These are phyloP conservation scores for Oldenlandia corymbosa DNA, from an alignment of 257 asterid genomes.

Conservation along the genomic window DNA sequence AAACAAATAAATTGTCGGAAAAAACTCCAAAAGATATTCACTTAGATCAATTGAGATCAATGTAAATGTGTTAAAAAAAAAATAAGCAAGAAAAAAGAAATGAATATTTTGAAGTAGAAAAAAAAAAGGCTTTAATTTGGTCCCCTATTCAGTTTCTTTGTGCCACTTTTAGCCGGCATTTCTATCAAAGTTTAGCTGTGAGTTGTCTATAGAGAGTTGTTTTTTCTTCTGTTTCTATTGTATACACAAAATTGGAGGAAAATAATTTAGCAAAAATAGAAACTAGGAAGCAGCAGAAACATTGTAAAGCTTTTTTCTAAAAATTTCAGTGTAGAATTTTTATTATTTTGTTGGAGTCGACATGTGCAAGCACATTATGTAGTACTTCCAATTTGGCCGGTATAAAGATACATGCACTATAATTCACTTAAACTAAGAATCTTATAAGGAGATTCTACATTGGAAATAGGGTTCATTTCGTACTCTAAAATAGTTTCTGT, in stretches of 20 bases:
- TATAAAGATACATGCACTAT: constrained; percentile 27
- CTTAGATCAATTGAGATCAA: no score
- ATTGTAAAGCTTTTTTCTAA: constrained; percentile 9
- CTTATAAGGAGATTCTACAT: constrained; percentile 5
- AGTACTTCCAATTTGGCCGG: constrained; percentile 33
- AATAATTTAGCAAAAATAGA: no score
- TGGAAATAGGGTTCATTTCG: neutral
- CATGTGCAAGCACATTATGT: constrained; percentile 68
- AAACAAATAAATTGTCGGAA: no score
- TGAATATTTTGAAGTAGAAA: neutral
- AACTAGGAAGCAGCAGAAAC: constrained; percentile 18
- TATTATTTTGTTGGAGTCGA: constrained; percentile 1
- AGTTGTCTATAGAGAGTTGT: constrained; percentile 11
- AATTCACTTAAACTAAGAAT: constrained; percentile 23
- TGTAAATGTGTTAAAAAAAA: no score
- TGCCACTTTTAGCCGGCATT: constrained; percentile 43
- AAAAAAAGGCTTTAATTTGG: neutral
- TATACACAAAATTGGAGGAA: no score
- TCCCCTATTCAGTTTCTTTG: constrained; percentile 12
- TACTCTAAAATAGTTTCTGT: no score
- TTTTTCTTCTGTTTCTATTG: constrained; percentile 15
- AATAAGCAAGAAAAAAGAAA: no score
- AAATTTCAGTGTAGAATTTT: neutral
- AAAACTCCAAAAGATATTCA: no score
- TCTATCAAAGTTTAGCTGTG: constrained; percentile 32